A percentile compares a stretch with the other conserved stretches of the same genome.
Evolutionary conservation across 2,329 filamentous ascomycete species (phyloP).

Genomic region (Colletotrichum destructivum): DNA sequence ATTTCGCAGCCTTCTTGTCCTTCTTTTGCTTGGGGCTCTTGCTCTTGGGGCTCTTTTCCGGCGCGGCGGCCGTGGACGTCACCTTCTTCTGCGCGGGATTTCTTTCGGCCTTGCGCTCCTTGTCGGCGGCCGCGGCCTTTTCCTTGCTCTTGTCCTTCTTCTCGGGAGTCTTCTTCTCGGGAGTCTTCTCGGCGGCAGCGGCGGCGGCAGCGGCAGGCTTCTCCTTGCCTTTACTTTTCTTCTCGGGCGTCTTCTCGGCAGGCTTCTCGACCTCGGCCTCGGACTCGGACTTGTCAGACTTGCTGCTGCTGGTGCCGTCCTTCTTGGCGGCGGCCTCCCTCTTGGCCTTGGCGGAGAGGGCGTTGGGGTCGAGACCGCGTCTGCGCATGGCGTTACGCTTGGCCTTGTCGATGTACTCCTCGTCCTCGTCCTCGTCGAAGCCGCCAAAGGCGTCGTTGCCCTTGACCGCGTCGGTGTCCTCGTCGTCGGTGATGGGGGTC

Average conservation of each 20-base stretch:
- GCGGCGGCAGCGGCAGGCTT: slow-evolving; percentile 28
- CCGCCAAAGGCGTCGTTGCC: slow-evolving; percentile 72
- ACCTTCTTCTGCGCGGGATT: slow-evolving; percentile 27
- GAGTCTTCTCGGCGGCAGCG: slow-evolving; percentile 16
- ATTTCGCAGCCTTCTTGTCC: slow-evolving; percentile 40
- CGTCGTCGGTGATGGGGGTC: slow-evolving; percentile 72
- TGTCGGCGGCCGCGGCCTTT: slow-evolving; percentile 37
- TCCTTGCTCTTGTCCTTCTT: slow-evolving; percentile 41
- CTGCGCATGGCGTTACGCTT: slow-evolving; percentile 81
- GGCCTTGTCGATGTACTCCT: slow-evolving; percentile 80
- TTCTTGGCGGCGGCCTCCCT: slow-evolving; percentile 36
- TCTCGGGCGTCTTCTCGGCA: slow-evolving; percentile 37
- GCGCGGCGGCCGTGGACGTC: not conserved
- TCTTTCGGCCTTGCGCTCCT: slow-evolving; percentile 45
- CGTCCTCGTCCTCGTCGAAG: slow-evolving; percentile 82
- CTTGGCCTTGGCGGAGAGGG: slow-evolving; percentile 55
- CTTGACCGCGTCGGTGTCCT: slow-evolving; percentile 54
- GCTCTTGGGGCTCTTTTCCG: slow-evolving; percentile 41
- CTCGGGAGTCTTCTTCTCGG: slow-evolving; percentile 36
- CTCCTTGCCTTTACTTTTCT: slow-evolving; percentile 41
- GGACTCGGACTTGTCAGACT: slow-evolving; percentile 16
- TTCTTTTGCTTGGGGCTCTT: slow-evolving; percentile 42
- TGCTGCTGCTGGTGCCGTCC: slow-evolving; percentile 22
- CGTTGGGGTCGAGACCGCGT: slow-evolving; percentile 81
- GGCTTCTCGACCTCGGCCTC: slow-evolving; percentile 32